These are phyloP conservation scores for Metschnikowia reukaufii DNA, from an alignment of 805 yeast genomes.

Conservation along the genomic window DNA sequence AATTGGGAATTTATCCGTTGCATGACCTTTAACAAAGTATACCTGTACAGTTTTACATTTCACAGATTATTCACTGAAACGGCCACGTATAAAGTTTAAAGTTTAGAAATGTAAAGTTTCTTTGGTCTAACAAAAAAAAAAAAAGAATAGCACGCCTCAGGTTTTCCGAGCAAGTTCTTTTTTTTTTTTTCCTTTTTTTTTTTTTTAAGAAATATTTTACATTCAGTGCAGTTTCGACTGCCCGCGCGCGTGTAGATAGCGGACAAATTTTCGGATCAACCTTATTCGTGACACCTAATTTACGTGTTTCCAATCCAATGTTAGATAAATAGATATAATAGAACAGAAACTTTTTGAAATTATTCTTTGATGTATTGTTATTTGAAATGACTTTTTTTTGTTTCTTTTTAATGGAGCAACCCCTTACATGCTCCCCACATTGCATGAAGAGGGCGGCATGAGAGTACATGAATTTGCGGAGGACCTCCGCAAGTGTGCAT, in stretches of 20 bases:
- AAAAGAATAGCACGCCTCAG: not conserved
- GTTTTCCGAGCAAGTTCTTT: not conserved
- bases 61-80: not conserved
- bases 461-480: not conserved
- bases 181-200: not conserved
- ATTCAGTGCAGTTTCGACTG: not conserved
- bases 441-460: not conserved
- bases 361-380: not conserved
- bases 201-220: not conserved
- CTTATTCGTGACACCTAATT: not conserved
- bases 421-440: not conserved
- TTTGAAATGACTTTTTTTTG: no score
- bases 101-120: no score
- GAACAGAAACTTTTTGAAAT: not conserved
- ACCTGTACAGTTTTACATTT: not conserved
- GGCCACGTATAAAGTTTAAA: no score
- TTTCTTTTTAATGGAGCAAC: no score
- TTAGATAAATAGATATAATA: not conserved
- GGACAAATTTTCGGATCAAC: not conserved
- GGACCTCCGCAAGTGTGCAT: constrained; percentile 3
- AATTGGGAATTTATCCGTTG: not conserved
- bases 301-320: not conserved
- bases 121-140: not conserved
- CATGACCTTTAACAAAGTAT: not conserved
- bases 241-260: not conserved